Base-by-base conservation (phyloP, 495 filamentous ascomycete genomes). In the Wilcoxina mikolae region DNA sequence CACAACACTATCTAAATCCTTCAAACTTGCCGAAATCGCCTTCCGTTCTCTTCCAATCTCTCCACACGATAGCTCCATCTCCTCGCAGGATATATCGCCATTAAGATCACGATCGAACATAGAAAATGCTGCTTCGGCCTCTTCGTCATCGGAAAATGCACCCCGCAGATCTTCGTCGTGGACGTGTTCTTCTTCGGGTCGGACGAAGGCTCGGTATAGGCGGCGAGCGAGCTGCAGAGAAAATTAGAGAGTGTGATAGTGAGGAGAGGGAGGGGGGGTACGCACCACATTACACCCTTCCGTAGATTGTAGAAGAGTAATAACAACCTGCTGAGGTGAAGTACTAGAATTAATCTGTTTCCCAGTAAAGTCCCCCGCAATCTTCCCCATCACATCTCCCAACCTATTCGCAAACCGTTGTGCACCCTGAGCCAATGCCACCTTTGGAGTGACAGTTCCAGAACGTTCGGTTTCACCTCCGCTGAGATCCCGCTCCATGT, bases 31-130 rank as follows among this genome's bases (percentile, higher is more conserved):
- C 1, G 86, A 88, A 60, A 96, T 95, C 2, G 89, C 84, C 63
- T 95, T 96, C 60, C 90, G 84, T 71, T 96, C 91, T 5, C 88
- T 79, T 29, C 89, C 87, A 67, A 95, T 91, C 64, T 96, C 90
- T 20, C 90, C 88, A 68, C 88, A 94, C 5, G 90, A 87, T 23
- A 87, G 78, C 64, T 95, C 90, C 15, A 96, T 74, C 68, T 95
- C 90, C 53, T 93, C 86, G 81, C 94, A 93, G 4, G 85, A 91
- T 41, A 96, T 91, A 65, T 95, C 89, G 15, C 91, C 91, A 58
- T 96, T 96, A 70, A 98, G 77, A 61, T 98, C 91, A 57, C 89
- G 89, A 68, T 98, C 90, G 53, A 95, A 95, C 76, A 95, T 88
- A 51, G 73, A 72, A 57, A 98, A 98, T 11, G 89, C 88, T 1